Base-by-base conservation (phyloP, 2,329 filamentous ascomycete species). In the Cladophialophora exuberans region DNA sequence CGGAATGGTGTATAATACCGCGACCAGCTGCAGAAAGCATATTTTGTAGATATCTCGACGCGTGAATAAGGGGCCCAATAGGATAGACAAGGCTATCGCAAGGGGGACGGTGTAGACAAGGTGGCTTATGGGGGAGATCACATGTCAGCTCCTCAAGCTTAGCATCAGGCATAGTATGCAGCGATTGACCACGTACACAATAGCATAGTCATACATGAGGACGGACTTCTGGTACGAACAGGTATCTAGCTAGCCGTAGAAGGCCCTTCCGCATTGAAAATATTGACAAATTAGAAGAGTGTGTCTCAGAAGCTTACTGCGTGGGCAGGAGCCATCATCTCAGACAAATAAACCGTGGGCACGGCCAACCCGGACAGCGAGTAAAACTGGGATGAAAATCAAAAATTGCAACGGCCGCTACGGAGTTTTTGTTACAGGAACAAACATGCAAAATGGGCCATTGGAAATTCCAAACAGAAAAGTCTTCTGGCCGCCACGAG, bases 1-100 rank as follows among this genome's bases (percentile, higher is more conserved):
- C 26, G 88, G 88, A 22, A 86, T 83, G 0, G 88, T 89, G 3
- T 86, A 81, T 22, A 78, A 64, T 43, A 90, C 83, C 17, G 87
- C 86, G 60, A 89, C 77, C 73, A 79, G 51, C 64, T 87, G 76
- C 46, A 89, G 73, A 60, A 83, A 84, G 26, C 72, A 62, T 49
- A 86, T 79, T 66, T 85, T 86, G 70, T 83, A 86, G 33, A 82
- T 64, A 66, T 89, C 86, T 52, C 84, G 73, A 30, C 73, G 76
- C 17, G 82, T 86, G 50, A 83, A 77, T 30, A 90, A 76, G 2
- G 86, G 86, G 41, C 76, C 78, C 60, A 83, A 81, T 43, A 87
- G 69, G 36, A 80, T 62, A 13, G 84, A 84, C 61, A 89, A 76
- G 36, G 79, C 64, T 59, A 79, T 69, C 7, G 84, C 85, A 20